A percentile compares a stretch with the other conserved stretches of the same genome.
Evolutionary conservation across 2,329 filamentous ascomycete genomes (phyloP).

Genomic region (Colletotrichum caudatum): DNA sequence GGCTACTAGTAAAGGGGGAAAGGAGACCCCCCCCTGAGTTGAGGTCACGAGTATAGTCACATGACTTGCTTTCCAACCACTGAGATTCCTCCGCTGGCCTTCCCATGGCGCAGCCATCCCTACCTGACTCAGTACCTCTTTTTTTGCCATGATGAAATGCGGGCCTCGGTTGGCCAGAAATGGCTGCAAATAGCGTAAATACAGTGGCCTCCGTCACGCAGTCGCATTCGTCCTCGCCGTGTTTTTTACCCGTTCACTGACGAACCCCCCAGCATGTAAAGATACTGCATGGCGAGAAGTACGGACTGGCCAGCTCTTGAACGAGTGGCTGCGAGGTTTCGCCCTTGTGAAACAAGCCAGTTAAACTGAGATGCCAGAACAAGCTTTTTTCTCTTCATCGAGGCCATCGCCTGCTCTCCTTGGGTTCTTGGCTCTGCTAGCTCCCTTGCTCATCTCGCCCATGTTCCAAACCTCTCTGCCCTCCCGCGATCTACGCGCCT

Average conservation of each 20-base stretch:
- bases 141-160: constrained; percentile 30
- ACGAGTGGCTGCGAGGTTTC: constrained; percentile 15
- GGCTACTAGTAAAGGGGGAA: constrained; percentile 1
- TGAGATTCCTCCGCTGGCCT: background rate
- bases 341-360: constrained; percentile 5
- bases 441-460: constrained; percentile 25
- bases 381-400: constrained; percentile 29
- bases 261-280: too few species aligned
- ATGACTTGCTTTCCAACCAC: background rate
- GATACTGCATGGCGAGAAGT: too few species aligned
- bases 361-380: background rate
- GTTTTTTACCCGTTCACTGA: background rate
- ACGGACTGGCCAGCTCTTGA: background rate
- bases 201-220: background rate
- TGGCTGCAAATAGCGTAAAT: constrained; percentile 22
- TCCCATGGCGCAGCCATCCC: constrained; percentile 3
- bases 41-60: background rate
- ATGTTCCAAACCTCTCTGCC: constrained; percentile 1
- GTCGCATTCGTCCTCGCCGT: background rate
- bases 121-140: background rate
- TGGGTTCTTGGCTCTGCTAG: constrained; percentile 27
- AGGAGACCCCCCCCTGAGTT: constrained; percentile 15
- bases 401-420: constrained; percentile 8
- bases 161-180: constrained; percentile 14
- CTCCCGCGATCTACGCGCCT: constrained; percentile 38